Evolutionary conservation across 352 stramenopile species (phyloP), one percentile per base, ranked within the genome.

Genomic region (Phytophthora vignae): DNA sequence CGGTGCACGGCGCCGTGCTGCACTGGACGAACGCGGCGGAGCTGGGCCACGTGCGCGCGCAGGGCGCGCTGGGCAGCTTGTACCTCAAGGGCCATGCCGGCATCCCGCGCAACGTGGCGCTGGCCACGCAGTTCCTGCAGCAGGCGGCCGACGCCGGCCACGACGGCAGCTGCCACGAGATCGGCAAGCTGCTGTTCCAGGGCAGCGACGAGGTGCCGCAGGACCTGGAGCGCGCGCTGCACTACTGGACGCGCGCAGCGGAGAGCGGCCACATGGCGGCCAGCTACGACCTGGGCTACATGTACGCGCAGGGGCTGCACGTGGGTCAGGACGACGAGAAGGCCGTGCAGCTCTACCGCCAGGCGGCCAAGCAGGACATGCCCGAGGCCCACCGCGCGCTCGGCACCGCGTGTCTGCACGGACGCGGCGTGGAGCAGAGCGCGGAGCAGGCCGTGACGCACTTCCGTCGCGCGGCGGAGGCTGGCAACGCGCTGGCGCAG

Each of bases 21-120:
- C 86, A 94, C 73, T 95, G 88, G 88, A 94, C 85, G 11, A 93
- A 84, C 58, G 88, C 88, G 0, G 88, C 88, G 29, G 82, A 92
- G 62, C 60, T 77, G 48, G 88, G 87, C n/a, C 84, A 94, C 64
- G 67, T 85, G 7, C 90, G 90, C 52, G 88, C 88, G 1, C 83
- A 92, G 33, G 90, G 85, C 11, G 88, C 87, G 12, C 70, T 94
- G 7, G 88, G 88, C 1, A 88, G 86, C 60, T 68, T 95, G 44
- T 95, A 94, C 60, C 65, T 94, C 19, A 74, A 79, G 17, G 88
- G 85, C 21, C 81, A 93, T 62, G 73, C 60, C 3, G 76, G 76
- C 10, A 77, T 94, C 54, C 56, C 74, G 31, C 64, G 72, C 17
- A 82, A 95, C 55, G 70, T 84, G 44, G 29, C 62, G 27, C 71